Evolutionary conservation across 1,139 yeast species (phyloP).

Genomic region (Protomyces arabidopsidicola): DNA sequence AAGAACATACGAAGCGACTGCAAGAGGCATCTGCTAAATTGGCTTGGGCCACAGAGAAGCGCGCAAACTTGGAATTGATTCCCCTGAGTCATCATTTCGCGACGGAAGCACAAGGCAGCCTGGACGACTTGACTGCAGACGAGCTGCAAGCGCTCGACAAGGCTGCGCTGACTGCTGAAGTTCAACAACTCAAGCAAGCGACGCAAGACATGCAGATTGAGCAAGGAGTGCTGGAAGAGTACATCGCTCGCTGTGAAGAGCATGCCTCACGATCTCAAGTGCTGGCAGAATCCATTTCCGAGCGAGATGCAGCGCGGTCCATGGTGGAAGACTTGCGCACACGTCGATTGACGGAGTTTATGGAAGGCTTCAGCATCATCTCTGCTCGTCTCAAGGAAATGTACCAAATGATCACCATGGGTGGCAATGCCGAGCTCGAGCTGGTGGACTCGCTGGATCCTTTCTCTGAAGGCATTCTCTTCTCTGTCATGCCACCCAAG

Average conservation of each 20-base stretch:
- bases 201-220: slow-evolving; percentile 62
- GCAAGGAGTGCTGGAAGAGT: slow-evolving; percentile 70
- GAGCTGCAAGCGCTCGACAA: slow-evolving; percentile 53
- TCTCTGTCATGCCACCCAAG: slow-evolving; percentile 99
- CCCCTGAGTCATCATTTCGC: slow-evolving; percentile 34
- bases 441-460: slow-evolving; percentile 94
- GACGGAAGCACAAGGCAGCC: slow-evolving; percentile 30
- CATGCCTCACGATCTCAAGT: slow-evolving; percentile 59
- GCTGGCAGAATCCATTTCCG: slow-evolving; percentile 60
- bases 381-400: slow-evolving; percentile 87
- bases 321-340: slow-evolving; percentile 67
- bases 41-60: slow-evolving; percentile 39
- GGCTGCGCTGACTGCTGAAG: slow-evolving; percentile 50
- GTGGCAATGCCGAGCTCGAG: slow-evolving; percentile 97
- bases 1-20: slow-evolving; percentile 49
- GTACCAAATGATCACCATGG: slow-evolving; percentile 99
- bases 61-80: slow-evolving; percentile 27
- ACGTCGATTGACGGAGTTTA: slow-evolving; percentile 77
- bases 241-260: slow-evolving; percentile 62
- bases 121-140: slow-evolving; percentile 45
- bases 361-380: slow-evolving; percentile 84
- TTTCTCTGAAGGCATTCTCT: slow-evolving; percentile 93
- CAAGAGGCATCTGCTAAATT: slow-evolving; percentile 42
- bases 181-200: slow-evolving; percentile 54
- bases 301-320: slow-evolving; percentile 62